Evolutionary conservation across 73 alveolate species (phyloP).

Genomic region (Symbiodinium pilosum): DNA sequence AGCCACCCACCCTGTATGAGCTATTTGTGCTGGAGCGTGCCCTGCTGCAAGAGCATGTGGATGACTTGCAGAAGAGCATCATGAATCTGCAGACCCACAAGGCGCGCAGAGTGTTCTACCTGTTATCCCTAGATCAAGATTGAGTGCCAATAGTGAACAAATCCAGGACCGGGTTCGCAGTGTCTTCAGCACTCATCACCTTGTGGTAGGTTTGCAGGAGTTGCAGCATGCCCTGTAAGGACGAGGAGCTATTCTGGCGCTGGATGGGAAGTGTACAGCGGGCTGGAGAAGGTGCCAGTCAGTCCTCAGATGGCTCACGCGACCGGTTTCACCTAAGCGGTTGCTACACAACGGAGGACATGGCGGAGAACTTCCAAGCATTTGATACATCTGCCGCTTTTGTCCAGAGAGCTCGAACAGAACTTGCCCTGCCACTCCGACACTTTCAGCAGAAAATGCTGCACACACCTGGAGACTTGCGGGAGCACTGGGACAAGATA

Average conservation of each 20-base stretch:
- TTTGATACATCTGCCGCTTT: not conserved
- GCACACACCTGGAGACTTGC: not conserved
- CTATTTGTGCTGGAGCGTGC: not conserved
- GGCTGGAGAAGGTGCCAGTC: not conserved
- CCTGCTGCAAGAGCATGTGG: not conserved
- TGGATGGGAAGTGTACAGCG: not conserved
- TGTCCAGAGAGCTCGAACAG: not conserved
- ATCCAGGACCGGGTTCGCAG: no score
- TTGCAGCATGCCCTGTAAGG: not conserved
- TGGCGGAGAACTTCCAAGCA: not conserved
- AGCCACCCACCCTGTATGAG: not conserved
- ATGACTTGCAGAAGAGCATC: not conserved
- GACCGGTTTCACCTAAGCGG: not conserved
- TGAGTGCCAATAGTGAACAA: no score
- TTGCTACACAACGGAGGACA: not conserved
- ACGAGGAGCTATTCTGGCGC: not conserved
- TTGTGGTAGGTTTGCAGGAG: no score
- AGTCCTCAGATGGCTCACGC: not conserved
- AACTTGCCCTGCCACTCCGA: not conserved
- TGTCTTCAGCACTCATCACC: no score
- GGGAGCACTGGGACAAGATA: not conserved
- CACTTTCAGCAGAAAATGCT: no score
- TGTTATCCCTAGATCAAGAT: no score
- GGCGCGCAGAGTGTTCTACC: not conserved
- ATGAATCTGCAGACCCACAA: not conserved